Evolutionary conservation across 106 monocot species (phyloP).

Genomic region (Acanthochlamys bracteata): DNA sequence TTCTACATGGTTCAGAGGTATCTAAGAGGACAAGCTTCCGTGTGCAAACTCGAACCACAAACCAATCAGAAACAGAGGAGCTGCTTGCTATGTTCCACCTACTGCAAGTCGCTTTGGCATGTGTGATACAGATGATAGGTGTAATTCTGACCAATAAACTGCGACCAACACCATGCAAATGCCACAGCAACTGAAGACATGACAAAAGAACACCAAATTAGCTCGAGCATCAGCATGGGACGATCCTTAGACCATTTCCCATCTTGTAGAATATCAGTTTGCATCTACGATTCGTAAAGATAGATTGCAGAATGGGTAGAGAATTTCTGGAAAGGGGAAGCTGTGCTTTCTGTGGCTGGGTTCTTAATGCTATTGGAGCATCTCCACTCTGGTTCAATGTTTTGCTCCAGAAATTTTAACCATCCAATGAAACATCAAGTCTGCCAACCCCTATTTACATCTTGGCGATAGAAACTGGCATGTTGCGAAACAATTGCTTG

Average conservation of each 20-base stretch:
- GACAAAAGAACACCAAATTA: conserved; percentile 37
- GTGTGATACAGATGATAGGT: conserved; percentile 22
- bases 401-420: conserved; percentile 3
- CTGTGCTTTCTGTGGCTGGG: conserved; percentile 8
- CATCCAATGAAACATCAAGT: conserved; percentile 47
- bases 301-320: conserved; percentile 8
- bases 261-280: conserved; percentile 59
- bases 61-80: no score
- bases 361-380: neutral
- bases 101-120: conserved; percentile 22
- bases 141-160: conserved; percentile 23
- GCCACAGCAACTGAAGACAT: conserved; percentile 30
- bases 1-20: no score
- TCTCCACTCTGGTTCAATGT: neutral
- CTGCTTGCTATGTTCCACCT: neutral
- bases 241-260: conserved; percentile 25
- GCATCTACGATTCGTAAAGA: conserved; percentile 40
- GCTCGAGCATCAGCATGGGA: conserved; percentile 45
- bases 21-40: no score
- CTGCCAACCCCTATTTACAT: conserved; percentile 32
- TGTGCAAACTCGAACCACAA: no score
- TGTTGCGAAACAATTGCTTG: conserved; percentile 50
- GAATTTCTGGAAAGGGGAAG: conserved; percentile 7
- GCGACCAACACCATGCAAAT: conserved; percentile 26
- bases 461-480: conserved; percentile 32